Base-by-base conservation (phyloP, 139 green algal species). In the Chlamydomonas eustigma region DNA sequence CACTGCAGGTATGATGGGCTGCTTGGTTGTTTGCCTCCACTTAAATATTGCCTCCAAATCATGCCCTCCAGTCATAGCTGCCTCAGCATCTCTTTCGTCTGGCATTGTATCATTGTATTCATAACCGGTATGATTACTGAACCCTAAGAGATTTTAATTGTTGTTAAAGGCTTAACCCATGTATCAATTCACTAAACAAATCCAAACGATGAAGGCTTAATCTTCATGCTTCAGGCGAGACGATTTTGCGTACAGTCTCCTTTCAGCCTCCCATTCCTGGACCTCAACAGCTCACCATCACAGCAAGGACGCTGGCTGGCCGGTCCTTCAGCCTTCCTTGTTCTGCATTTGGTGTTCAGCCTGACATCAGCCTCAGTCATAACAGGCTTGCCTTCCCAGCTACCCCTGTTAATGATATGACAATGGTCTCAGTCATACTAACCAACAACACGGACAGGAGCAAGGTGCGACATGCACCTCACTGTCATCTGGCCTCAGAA, bases 201-300 rank as follows among this genome's bases (percentile, higher is more conserved):
- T n/a, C n/a, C n/a, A n/a, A n/a, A n/a, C n/a, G n/a, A n/a, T n/a
- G n/a, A n/a, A n/a, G n/a, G n/a, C n/a, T n/a, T n/a, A n/a, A n/a
- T n/a, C n/a, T 4, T 34, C 28, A 12, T 58, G 44, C 44, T 68
- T 25, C 52, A 72, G 65, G 65, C 12, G 65, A 72, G 65, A 72
- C 65, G 8, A 33, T 50, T 33, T 25, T 85, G 76, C 76, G 83
- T n/a, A 52, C 78, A 39, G 80, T 84, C 28, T 51, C 36, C 37
- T 87, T 83, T 73, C 78, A 83, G 75, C 86, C 86, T 6, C 76
- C 86, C 5, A 88, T 88, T 38, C 64, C 83, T 3, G 86, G 86
- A 2, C 72, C 75, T 30, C 86, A 90, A 68, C 76, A 31, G 32
- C 83, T 90, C 33, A 66, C 25, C 64, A 70, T 86, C 70, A 80